These are phyloP conservation scores for Biscutella laevigata DNA, from an alignment of 441 rosid genomes.

Conservation along the genomic window DNA sequence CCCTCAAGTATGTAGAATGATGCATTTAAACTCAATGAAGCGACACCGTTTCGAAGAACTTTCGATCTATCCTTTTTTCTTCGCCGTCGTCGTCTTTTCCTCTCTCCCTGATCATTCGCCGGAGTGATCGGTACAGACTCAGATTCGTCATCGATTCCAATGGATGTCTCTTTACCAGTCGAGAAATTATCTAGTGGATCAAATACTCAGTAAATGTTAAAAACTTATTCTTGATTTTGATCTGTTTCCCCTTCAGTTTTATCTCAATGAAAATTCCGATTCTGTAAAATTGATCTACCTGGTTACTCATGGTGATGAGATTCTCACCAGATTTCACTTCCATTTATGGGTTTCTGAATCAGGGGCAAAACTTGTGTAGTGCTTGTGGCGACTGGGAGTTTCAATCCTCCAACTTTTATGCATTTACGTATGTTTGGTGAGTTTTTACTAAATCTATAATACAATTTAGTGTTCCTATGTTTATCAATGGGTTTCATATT, in stretches of 20 bases:
- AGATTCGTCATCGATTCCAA: slow-evolving; percentile 12
- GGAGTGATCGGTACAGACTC: slow-evolving; percentile 8
- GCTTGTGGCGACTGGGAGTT: slow-evolving; percentile 80
- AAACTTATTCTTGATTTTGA: not conserved
- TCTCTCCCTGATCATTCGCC: not conserved
- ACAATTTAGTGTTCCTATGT: not conserved
- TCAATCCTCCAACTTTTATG: slow-evolving; percentile 97
- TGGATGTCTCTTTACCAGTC: slow-evolving; percentile 45
- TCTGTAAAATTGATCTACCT: not conserved
- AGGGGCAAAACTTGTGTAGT: slow-evolving; percentile 45
- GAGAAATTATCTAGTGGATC: slow-evolving; percentile 36
- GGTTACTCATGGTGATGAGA: not conserved
- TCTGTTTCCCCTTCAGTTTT: not conserved
- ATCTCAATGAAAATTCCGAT: not conserved
- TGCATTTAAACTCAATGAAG: too few species aligned
- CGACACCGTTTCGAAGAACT: not conserved
- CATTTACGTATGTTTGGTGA: slow-evolving; percentile 73
- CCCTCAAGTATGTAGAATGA: too few species aligned
- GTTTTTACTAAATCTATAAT: not conserved
- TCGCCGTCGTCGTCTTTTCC: slow-evolving; percentile 4
- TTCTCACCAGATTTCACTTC: not conserved
- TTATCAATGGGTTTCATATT: not conserved
- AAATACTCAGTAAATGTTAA: slow-evolving; percentile 22
- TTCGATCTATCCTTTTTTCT: not conserved
- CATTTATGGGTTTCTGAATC: slow-evolving; percentile 5